These are phyloP conservation scores for Xylaria scruposa DNA, from an alignment of 495 filamentous ascomycete species.

Conservation along the genomic window DNA sequence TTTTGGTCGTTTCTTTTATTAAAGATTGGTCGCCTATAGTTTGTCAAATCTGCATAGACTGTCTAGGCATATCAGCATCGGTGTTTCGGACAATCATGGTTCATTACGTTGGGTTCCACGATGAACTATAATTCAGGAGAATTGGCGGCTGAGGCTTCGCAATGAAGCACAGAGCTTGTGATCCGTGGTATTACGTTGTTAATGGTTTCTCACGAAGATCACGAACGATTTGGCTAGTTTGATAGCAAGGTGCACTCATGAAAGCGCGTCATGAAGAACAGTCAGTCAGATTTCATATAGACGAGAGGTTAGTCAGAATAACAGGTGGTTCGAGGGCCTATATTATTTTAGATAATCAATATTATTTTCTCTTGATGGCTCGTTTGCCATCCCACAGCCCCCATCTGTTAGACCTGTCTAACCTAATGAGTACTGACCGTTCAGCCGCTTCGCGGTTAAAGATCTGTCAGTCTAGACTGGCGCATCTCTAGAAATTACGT, in stretches of 20 bases:
- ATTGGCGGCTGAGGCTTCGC: not conserved
- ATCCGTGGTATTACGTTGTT: not conserved
- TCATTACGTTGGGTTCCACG: conserved; percentile 2
- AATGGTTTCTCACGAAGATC: conserved; percentile 1
- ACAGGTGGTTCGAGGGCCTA: not conserved
- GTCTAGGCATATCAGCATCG: conserved; percentile 24
- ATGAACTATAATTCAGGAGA: not conserved
- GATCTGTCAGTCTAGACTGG: not conserved
- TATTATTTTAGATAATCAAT: conserved; percentile 6
- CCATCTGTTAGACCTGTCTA: not conserved
- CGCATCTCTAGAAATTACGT: not conserved
- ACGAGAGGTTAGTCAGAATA: not conserved
- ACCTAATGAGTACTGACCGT: not conserved
- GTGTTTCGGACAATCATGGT: conserved; percentile 15
- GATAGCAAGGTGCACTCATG: conserved; percentile 9
- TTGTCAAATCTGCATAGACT: conserved; percentile 23
- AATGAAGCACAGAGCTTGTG: not conserved
- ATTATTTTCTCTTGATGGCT: not conserved
- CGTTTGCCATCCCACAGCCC: not conserved
- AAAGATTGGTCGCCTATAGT: conserved; percentile 4
- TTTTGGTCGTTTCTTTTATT: not conserved
- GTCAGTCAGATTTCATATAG: not conserved
- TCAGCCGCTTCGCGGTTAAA: not conserved
- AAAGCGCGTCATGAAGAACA: not conserved
- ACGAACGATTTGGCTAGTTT: conserved; percentile 6